Conservation (phyloP, 2,329 filamentous ascomycete genomes). For the Aspergillus ochraceoroseus region DNA sequence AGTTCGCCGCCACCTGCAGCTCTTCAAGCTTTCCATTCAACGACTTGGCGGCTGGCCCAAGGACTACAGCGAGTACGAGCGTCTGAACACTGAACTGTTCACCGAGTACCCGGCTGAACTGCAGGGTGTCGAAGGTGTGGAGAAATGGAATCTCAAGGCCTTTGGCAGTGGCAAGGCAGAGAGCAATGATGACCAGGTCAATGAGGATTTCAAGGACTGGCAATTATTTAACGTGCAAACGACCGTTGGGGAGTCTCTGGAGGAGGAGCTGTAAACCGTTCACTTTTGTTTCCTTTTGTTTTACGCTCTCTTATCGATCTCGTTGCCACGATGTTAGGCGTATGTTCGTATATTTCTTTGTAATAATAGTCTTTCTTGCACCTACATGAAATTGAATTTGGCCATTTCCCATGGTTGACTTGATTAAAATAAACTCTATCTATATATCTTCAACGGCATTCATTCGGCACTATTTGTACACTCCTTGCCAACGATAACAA, state of each 20-base stretch:
- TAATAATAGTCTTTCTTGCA: no score
- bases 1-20: constrained; percentile 35
- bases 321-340: no score
- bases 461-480: no score
- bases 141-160: constrained; percentile 47
- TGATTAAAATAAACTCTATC: no score
- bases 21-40: constrained; percentile 40
- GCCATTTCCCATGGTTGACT: no score
- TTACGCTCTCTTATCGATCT: no score
- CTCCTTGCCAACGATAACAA: no score
- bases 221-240: constrained; percentile 9
- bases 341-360: constrained; percentile 1
- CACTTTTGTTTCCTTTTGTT: neutral
- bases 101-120: constrained; percentile 38
- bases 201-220: constrained; percentile 15
- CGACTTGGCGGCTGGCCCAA: constrained; percentile 45
- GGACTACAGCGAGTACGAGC: constrained; percentile 47
- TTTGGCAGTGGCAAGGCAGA: constrained; percentile 48
- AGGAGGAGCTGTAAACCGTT: constrained; percentile 11
- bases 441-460: no score
- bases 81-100: constrained; percentile 46
- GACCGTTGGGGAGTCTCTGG: constrained; percentile 2
- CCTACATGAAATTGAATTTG: no score
- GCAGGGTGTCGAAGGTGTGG: constrained; percentile 43
- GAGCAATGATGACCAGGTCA: constrained; percentile 30